Conservation (phyloP, 179 eudicot species). For the Beta corolliflora region DNA sequence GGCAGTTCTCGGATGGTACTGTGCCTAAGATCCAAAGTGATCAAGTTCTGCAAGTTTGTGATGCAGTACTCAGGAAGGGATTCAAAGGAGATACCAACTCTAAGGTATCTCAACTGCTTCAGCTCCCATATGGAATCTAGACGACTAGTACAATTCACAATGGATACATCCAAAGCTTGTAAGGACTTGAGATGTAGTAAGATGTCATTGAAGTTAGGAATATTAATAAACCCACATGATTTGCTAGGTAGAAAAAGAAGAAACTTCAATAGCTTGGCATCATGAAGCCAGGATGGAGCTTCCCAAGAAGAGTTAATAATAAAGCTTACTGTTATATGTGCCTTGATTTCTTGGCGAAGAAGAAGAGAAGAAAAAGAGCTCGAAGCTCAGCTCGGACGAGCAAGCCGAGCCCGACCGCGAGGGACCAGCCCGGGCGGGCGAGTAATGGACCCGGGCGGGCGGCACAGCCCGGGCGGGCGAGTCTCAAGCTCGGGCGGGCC, state of each 20-base stretch:
- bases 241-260: background rate
- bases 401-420: no score
- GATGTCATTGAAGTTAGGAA: background rate
- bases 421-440: no score
- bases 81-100: background rate
- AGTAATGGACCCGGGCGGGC: no score
- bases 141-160: background rate
- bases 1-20: background rate
- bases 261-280: background rate
- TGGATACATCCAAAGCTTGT: background rate
- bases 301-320: slow-evolving; percentile 5
- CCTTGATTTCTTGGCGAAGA: no score
- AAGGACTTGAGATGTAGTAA: background rate
- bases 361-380: no score
- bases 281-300: background rate
- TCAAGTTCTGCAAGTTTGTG: background rate
- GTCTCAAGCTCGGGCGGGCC: no score
- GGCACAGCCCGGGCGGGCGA: no score
- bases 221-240: background rate
- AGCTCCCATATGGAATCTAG: background rate
- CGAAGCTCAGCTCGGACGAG: no score
- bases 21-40: no score
- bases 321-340: no score
- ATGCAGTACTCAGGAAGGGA: background rate
- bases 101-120: background rate